Percentiles rank a stretch among this genome's conserved stretches.
These are phyloP conservation scores for Geotrichum reessii DNA, from an alignment of 1,139 yeast species.

Conservation along the genomic window DNA sequence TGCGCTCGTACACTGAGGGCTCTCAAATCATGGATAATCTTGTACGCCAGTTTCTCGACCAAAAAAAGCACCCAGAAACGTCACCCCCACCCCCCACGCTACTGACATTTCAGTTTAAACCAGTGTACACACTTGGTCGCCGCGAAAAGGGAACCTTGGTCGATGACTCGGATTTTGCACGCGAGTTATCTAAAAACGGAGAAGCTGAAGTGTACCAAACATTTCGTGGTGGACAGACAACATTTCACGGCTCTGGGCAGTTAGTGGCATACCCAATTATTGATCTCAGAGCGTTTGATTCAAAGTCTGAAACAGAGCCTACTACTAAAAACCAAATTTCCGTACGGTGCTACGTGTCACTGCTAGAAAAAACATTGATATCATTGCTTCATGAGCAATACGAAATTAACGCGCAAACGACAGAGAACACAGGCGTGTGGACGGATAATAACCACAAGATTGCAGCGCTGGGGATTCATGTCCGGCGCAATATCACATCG, in stretches of 20 bases:
- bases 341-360: conserved; percentile 70
- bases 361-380: conserved; percentile 60
- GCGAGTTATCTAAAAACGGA: conserved; percentile 28
- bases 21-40: conserved; percentile 52
- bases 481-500: conserved; percentile 76
- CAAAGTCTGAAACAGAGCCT: conserved; percentile 22
- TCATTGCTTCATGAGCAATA: conserved; percentile 42
- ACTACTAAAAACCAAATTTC: conserved; percentile 38
- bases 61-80: conserved; percentile 38
- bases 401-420: conserved; percentile 46
- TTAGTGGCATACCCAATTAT: conserved; percentile 77
- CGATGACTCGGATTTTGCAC: conserved; percentile 29
- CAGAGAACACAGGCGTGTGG: conserved; percentile 84
- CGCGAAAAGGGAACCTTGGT: conserved; percentile 54
- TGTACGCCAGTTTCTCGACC: conserved; percentile 57
- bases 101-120: conserved; percentile 73
- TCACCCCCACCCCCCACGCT: conserved; percentile 52
- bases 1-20: conserved; percentile 12
- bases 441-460: conserved; percentile 56
- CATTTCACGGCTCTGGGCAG: conserved; percentile 97
- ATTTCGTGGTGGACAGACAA: conserved; percentile 92
- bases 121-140: conserved; percentile 86
- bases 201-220: conserved; percentile 59
- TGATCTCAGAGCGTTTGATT: conserved; percentile 58
- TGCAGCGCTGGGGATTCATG: conserved; percentile 85